Conservation (phyloP, 176 grass and related monocot genomes). For the Alopecurus myosuroides region DNA sequence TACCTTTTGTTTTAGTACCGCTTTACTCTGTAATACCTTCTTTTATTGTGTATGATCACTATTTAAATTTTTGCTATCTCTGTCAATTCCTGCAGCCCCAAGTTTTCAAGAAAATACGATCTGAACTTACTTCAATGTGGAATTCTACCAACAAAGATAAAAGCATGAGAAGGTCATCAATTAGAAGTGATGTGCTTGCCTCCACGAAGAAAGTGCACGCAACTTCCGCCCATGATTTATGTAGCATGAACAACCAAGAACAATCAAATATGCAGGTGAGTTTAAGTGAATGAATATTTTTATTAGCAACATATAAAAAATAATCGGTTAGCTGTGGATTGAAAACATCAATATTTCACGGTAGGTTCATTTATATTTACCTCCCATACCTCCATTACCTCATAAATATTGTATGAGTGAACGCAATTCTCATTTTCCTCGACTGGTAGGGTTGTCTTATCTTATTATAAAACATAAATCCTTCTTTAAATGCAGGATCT, state of each 20-base stretch:
- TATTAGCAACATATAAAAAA: neutral
- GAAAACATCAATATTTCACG: slow-evolving; percentile 9
- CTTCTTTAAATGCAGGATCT: slow-evolving; percentile 60
- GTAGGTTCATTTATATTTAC: slow-evolving; percentile 5
- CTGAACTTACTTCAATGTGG: slow-evolving; percentile 96
- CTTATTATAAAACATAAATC: slow-evolving; percentile 8
- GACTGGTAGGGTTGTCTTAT: slow-evolving; percentile 9
- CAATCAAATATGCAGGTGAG: slow-evolving; percentile 64
- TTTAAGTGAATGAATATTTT: slow-evolving; percentile 20
- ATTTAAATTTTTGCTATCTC: slow-evolving; percentile 13
- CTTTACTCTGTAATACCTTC: neutral
- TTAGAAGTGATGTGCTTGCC: slow-evolving; percentile 50
- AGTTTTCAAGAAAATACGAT: slow-evolving; percentile 66
- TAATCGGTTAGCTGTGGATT: slow-evolving; percentile 21
- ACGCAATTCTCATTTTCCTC: slow-evolving; percentile 7
- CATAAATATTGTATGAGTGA: slow-evolving; percentile 14
- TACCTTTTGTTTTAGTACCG: neutral
- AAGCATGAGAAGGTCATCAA: slow-evolving; percentile 67
- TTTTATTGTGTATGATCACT: slow-evolving; percentile 1
- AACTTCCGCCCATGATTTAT: slow-evolving; percentile 43
- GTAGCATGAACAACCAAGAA: slow-evolving; percentile 47
- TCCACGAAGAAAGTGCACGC: slow-evolving; percentile 37
- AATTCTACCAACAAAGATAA: slow-evolving; percentile 56
- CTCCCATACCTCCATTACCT: neutral
- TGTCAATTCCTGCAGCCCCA: slow-evolving; percentile 55